Percentiles rank a stretch among this genome's conserved stretches.
phyloP scores from a whole-genome alignment of 1,139 yeast species.

The Nakaseomyces kungkrabaensis region DNA sequence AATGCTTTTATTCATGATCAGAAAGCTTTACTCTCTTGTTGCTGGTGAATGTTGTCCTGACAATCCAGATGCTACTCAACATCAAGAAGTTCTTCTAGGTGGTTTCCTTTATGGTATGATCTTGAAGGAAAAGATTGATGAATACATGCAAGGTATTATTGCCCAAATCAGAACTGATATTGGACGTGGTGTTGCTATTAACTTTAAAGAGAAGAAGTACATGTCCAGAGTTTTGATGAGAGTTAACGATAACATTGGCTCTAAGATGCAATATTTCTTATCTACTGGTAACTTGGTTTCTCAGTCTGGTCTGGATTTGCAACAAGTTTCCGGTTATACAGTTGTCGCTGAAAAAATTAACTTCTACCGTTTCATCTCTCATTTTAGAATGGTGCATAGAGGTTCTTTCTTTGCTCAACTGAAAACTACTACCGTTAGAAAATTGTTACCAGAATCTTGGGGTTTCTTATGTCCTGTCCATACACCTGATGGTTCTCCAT shows the following conservation, averaged over 20 bases:
- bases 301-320: constrained; percentile 94
- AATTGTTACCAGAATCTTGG: constrained; percentile 96
- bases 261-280: constrained; percentile 83
- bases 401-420: constrained; percentile 98
- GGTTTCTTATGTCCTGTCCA: constrained; percentile 98
- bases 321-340: constrained; percentile 96
- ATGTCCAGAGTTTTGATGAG: constrained; percentile 70
- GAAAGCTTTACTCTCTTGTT: constrained; percentile 87
- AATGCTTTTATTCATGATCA: constrained; percentile 82
- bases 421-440: constrained; percentile 95
- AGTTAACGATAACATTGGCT: constrained; percentile 89
- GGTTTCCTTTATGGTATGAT: constrained; percentile 97
- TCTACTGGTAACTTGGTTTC: constrained; percentile 96
- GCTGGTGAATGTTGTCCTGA: constrained; percentile 97
- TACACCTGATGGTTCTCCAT: constrained; percentile 99
- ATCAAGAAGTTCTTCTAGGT: constrained; percentile 91
- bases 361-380: constrained; percentile 91
- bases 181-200: constrained; percentile 71
- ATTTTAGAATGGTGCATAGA: constrained; percentile 98
- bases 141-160: constrained; percentile 65
- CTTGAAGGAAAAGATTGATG: constrained; percentile 90
- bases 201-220: constrained; percentile 75
- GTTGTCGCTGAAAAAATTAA: constrained; percentile 98
- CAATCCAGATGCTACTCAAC: constrained; percentile 98
- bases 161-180: constrained; percentile 73